Base-by-base conservation (phyloP, 179 eudicot genomes). In the Patellifolia procumbens region DNA sequence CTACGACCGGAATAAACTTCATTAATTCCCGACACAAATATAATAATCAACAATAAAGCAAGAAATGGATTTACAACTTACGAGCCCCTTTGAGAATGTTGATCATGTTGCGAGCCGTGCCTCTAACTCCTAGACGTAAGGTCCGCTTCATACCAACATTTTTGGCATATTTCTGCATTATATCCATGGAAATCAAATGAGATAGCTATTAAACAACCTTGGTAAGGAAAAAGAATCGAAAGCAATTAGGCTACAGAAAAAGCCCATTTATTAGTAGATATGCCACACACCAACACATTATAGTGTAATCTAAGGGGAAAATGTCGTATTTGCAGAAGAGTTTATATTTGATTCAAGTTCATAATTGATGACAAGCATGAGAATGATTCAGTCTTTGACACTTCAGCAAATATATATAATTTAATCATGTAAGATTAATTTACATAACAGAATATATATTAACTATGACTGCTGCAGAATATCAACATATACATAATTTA, bases 131-230 rank as follows among this genome's bases (percentile, higher is more conserved):
- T 24, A 92, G 88, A 72, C 98, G 90, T 68, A 93, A 89, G 65
- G 91, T 92, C 79, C 93, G 89, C 92, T 90, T 93, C 86, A 87
- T 79, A 60, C 98, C 97, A 84, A 93, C 95, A 87, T 91, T 73
- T 76, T 92, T 91, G 52, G 92, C 91, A 81, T 90, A 93, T 87
- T 89, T 90, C 97, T 93, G 87, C 74, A 84, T 26, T 64, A 72
- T 43, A 45, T 31, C 29, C 35, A 55, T 55, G 35, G 22, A 73
- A 51, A 61, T n/a, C 17, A 34, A 51, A 59, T 72, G 64, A 58
- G 72, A 65, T 45, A 32, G 26, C 59, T 24, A 65, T 9, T 51
- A 43, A 31, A 5, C 53, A 43, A 12, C 56, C 34, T 53, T 26
- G 34, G 12, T 42, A 59, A n/a, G 52, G 35, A 58, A 45, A 28